Evolutionary conservation across 352 stramenopile species (phyloP).

Genomic region (Phytopythium sindhum): DNA sequence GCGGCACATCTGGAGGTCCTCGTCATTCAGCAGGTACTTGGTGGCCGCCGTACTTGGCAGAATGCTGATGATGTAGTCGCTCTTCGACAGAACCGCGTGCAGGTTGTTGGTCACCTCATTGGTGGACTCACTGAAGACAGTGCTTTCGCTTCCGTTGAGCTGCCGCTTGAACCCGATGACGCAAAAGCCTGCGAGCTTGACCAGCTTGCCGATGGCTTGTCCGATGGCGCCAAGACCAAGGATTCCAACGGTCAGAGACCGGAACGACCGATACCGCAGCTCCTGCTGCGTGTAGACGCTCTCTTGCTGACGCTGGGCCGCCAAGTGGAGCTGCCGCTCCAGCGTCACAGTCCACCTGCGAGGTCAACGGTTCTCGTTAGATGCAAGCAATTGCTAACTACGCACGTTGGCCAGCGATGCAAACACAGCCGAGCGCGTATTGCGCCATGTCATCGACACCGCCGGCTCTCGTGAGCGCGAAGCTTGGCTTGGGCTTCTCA

Average conservation of each 20-base stretch:
- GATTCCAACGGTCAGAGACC: constrained; percentile 46
- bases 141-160: constrained; percentile 19
- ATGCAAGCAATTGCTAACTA: too few species aligned
- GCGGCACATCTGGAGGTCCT: constrained; percentile 35
- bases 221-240: constrained; percentile 66
- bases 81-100: constrained; percentile 30
- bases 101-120: constrained; percentile 47
- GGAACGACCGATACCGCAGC: constrained; percentile 44
- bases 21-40: constrained; percentile 52
- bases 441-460: constrained; percentile 64
- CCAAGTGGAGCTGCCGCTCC: constrained; percentile 61
- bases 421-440: constrained; percentile 54
- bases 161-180: constrained; percentile 71
- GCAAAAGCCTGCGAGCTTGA: constrained; percentile 48
- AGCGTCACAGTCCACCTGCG: constrained; percentile 52
- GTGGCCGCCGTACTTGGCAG: constrained; percentile 77
- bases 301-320: constrained; percentile 30
- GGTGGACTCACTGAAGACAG: constrained; percentile 15
- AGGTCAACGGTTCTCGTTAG: neutral
- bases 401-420: too few species aligned
- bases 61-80: constrained; percentile 84
- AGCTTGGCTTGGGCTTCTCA: constrained; percentile 12
- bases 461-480: constrained; percentile 53
- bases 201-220: constrained; percentile 44
- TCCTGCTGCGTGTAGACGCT: constrained; percentile 30